A percentile compares a stretch with the other conserved stretches of the same genome.
These are phyloP conservation scores for Phanerochaete carnosa DNA, from an alignment of 768 basidiomycete genomes.

Conservation along the genomic window DNA sequence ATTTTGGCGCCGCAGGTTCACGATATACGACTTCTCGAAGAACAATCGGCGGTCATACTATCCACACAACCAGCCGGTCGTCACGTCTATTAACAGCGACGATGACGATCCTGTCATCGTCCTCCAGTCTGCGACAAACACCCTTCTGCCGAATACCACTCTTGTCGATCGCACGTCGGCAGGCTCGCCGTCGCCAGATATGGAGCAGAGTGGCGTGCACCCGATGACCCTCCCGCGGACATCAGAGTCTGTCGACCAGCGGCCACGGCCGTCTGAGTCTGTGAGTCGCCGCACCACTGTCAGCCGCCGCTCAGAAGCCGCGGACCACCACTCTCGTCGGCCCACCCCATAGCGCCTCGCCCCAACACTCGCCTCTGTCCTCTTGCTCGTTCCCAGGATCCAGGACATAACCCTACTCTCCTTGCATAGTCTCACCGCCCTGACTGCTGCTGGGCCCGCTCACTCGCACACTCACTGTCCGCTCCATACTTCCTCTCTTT, in stretches of 20 bases:
- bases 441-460: too few relatives aligned
- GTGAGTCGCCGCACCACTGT: neutral
- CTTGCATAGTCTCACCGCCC: too few relatives aligned
- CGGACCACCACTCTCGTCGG: neutral
- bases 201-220: neutral
- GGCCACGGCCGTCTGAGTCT: neutral
- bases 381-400: too few relatives aligned
- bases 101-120: conserved; percentile 24
- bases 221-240: neutral
- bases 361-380: too few relatives aligned
- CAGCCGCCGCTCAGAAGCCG: neutral
- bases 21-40: conserved; percentile 78
- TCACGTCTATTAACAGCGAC: conserved; percentile 17
- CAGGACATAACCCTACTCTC: too few relatives aligned
- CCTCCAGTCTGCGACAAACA: conserved; percentile 36
- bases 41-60: conserved; percentile 82
- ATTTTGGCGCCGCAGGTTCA: conserved; percentile 56
- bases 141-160: conserved; percentile 40
- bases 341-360: neutral
- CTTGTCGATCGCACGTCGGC: conserved; percentile 40
- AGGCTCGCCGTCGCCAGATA: conserved; percentile 31
- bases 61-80: conserved; percentile 71
- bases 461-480: too few relatives aligned
- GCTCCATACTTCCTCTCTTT: too few relatives aligned
- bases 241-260: neutral